A percentile compares a stretch with the other conserved stretches of the same genome.
Evolutionary conservation across 2,329 filamentous ascomycete species (phyloP).

Genomic region (Penicillium sp.): DNA sequence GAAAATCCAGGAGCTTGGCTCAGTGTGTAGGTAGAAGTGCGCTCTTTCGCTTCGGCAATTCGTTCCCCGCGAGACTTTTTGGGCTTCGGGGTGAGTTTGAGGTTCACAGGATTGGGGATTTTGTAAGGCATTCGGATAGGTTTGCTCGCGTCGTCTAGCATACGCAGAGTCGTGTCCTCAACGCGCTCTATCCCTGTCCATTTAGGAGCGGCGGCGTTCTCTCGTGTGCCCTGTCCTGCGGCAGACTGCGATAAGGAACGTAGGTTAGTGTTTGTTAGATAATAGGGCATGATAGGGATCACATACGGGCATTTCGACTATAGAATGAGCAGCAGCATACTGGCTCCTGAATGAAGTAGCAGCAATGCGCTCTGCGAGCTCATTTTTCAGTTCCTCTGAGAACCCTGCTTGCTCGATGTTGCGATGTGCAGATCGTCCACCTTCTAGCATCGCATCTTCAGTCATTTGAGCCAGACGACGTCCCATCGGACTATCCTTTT

Average conservation of each 20-base stretch:
- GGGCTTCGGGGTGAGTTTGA: slow-evolving; percentile 48
- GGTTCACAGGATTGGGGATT: slow-evolving; percentile 45
- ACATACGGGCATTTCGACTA: slow-evolving; percentile 53
- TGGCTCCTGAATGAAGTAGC: slow-evolving; percentile 56
- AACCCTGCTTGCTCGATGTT: slow-evolving; percentile 63
- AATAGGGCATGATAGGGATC: not conserved
- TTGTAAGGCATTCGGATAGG: slow-evolving; percentile 50
- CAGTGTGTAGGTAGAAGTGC: slow-evolving; percentile 55
- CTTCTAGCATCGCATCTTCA: slow-evolving; percentile 57
- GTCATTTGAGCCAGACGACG: slow-evolving; percentile 60
- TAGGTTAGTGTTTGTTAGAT: not conserved
- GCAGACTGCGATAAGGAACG: slow-evolving; percentile 43
- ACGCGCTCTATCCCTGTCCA: slow-evolving; percentile 79
- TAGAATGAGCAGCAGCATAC: slow-evolving; percentile 54
- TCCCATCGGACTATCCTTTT: slow-evolving; percentile 56
- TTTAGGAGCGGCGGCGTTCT: slow-evolving; percentile 64
- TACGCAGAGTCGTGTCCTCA: slow-evolving; percentile 76
- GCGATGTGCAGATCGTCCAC: slow-evolving; percentile 55
- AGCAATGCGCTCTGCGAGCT: slow-evolving; percentile 60
- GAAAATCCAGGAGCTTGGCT: slow-evolving; percentile 60
- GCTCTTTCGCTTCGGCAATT: slow-evolving; percentile 59
- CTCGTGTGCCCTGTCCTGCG: slow-evolving; percentile 67
- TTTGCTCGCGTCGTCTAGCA: slow-evolving; percentile 67
- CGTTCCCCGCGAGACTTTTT: slow-evolving; percentile 49
- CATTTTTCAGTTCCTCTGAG: slow-evolving; percentile 59